Base-by-base conservation (phyloP, 345 rosid species). In the Eucalyptus decipiens region DNA sequence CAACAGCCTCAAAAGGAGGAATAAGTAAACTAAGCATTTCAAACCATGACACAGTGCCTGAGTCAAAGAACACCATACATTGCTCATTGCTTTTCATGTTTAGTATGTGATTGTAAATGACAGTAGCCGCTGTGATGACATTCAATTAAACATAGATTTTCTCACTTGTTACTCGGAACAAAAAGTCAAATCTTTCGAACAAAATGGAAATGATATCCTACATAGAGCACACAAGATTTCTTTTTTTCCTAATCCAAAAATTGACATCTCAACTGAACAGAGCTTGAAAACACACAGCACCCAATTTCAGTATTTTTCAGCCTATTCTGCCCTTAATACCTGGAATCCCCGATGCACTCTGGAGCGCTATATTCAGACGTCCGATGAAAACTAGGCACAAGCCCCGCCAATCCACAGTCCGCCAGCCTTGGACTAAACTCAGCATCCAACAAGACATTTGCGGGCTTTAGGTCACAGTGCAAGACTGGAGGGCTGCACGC, bases 391-490 rank as follows among this genome's bases (percentile, higher is more conserved):
- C 91, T 89, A 28, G 97, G 98, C 92, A 96, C 86, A 60, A 95
- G 94, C 91, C 93, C 95, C 32, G 92, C 94, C 91, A 97, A 93
- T 23, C 98, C 98, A 65, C 93, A 94, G 92, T 98, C 99, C 11
- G 96, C 93, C 93, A 98, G 90, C 92, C 96, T 90, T 6, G 99
- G 98, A 91, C 94, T 97, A 88, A 93, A 96, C 93, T 98, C 99
- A 45, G 96, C 93, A 94, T 98, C 99, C 94, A 98, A 93, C 95
- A 97, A 94, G 85, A 97, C 98, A 92, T 97, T 97, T 16, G 95
- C 91, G 12, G 97, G 99, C 94, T 98, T 98, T 93, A 98, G 91
- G 89, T 98, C 94, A 76, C 86, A 93, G 92, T 96, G 99, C 92
- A 97, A 92, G 94, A 97, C 92, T 93, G 93, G 96, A 88, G 96